These are phyloP conservation scores for Datisca glomerata DNA, from an alignment of 306 rosid species.

Conservation along the genomic window DNA sequence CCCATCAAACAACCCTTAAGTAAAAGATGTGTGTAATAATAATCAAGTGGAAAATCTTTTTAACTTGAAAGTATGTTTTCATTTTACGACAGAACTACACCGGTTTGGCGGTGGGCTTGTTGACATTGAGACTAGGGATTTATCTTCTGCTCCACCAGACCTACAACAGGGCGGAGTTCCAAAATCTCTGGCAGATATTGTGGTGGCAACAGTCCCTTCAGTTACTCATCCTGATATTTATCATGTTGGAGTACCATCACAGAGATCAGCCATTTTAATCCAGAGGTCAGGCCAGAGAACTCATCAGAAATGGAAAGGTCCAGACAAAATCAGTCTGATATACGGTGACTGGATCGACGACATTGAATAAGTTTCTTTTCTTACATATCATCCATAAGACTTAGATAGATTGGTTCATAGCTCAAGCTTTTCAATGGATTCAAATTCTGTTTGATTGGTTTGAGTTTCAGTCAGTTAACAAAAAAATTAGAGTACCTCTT, in stretches of 20 bases:
- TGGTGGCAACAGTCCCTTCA: slow-evolving; percentile 48
- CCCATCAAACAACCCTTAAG: too few species aligned
- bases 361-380: slow-evolving; percentile 34
- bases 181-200: slow-evolving; percentile 47
- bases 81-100: slow-evolving; percentile 52
- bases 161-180: slow-evolving; percentile 53
- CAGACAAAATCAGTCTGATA: slow-evolving; percentile 96
- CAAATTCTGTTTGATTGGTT: slow-evolving; percentile 20
- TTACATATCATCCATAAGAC: too few species aligned
- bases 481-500: too few species aligned
- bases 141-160: slow-evolving; percentile 41
- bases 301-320: slow-evolving; percentile 98
- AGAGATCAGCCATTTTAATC: slow-evolving; percentile 59
- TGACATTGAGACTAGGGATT: slow-evolving; percentile 73
- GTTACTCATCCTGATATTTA: slow-evolving; percentile 66
- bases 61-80: neutral
- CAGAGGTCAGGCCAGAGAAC: slow-evolving; percentile 84
- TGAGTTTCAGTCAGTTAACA: slow-evolving; percentile 13
- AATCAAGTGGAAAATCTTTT: too few species aligned
- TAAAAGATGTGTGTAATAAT: too few species aligned
- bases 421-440: too few species aligned
- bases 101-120: slow-evolving; percentile 82
- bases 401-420: too few species aligned
- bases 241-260: slow-evolving; percentile 74
- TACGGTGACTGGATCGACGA: slow-evolving; percentile 99